Base-by-base conservation (phyloP, 192 early-diverging fungal genomes). In the Chytriomyces sp. region DNA sequence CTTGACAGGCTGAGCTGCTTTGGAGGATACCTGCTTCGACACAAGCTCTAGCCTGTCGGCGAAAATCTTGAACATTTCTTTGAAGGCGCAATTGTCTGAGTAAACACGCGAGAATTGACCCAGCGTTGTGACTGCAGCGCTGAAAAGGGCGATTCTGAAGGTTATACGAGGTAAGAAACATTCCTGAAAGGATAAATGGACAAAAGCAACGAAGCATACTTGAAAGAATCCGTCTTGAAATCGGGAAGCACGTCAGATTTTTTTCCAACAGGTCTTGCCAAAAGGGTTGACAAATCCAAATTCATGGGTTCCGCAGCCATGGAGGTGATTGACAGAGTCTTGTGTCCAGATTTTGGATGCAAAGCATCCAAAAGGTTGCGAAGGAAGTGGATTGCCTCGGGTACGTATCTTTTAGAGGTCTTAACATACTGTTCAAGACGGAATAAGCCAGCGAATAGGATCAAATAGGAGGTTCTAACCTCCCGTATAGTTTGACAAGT, bases 401-500 rank as follows among this genome's bases (percentile, higher is more conserved):
- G 85, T 25, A 87, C 77, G 54, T 92, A 85, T 19, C 93, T 86
- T 66, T 92, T 92, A 3, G 92, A 88, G 54, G 90, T 78, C 25
- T 64, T 32, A 76, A 90, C 81, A 62, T 86, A 91, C 80, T 91
- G 75, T 34, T 40, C 76, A 6, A 58, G 31, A 2, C 56, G 28
- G 32, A 10, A 37, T n/a, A n/a, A 67, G 44, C 7, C 8, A 10
- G 34, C 22, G 25, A 53, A 33, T 3, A 56, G 26, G 33, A 36
- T 10, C 7, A 61, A 61, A 10, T 5, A 61, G 25, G 34, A 40
- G 2, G 74, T 70, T 63, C 84, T 82, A 67, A 91, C 85, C 76
- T 93, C 90, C 44, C 78, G 75, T 33, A 93, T 78, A 33, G 94
- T 60, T 44, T 89, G 87, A 40, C 89, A 89, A n/a, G 98, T 76